Evolutionary conservation across 2,329 filamentous ascomycete species (phyloP).

Genomic region (Aspergillus novofumigatus): DNA sequence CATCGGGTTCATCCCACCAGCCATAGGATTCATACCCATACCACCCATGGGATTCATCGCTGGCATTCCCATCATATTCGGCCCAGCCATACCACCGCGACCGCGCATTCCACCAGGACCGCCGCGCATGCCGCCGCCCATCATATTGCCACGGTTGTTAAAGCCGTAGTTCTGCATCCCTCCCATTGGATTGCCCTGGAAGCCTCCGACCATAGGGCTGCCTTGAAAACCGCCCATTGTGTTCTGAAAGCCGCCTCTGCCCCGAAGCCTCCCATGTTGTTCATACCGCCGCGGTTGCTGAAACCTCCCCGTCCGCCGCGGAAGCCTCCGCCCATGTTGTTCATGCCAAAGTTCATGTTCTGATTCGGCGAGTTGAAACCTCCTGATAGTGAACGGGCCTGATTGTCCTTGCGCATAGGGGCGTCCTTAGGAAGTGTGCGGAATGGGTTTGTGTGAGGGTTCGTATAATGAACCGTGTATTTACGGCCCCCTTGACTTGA

Average conservation of each 20-base stretch:
- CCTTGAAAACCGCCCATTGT: constrained; percentile 42
- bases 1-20: constrained; percentile 57
- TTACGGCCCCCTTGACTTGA: constrained; percentile 58
- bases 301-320: constrained; percentile 48
- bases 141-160: constrained; percentile 52
- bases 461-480: constrained; percentile 69
- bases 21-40: constrained; percentile 53
- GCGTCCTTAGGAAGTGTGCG: constrained; percentile 86
- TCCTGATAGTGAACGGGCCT: constrained; percentile 46
- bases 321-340: constrained; percentile 49
- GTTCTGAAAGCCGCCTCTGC: constrained; percentile 47
- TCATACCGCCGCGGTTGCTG: constrained; percentile 25
- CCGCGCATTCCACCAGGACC: constrained; percentile 57
- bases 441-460: constrained; percentile 78
- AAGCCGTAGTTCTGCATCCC: constrained; percentile 50
- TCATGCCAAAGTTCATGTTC: constrained; percentile 40
- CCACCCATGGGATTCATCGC: constrained; percentile 50
- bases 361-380: constrained; percentile 41
- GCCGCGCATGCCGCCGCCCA: constrained; percentile 50
- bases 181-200: constrained; percentile 43
- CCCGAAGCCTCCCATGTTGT: constrained; percentile 49
- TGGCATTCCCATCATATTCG: constrained; percentile 51
- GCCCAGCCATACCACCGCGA: constrained; percentile 56
- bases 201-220: constrained; percentile 46
- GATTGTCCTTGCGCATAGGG: constrained; percentile 64